Conservation (phyloP, 2,329 filamentous ascomycete genomes). For the Neonectria neomacrospora region DNA sequence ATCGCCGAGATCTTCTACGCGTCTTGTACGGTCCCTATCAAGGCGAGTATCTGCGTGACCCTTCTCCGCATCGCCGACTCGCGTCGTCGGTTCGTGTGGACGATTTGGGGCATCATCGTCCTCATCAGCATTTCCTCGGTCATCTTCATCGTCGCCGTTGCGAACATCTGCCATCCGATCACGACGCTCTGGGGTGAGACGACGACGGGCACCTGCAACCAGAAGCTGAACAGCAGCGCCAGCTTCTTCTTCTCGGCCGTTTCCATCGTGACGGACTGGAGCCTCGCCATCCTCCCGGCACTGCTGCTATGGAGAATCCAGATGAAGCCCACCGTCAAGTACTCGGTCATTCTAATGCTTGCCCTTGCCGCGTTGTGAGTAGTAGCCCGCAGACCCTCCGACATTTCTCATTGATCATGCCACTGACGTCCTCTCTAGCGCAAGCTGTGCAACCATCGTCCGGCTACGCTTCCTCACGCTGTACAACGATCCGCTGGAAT, state of each 20-base stretch:
- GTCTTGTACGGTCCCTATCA: slow-evolving; percentile 40
- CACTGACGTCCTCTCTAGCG: slow-evolving; percentile 22
- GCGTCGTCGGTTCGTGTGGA: slow-evolving; percentile 29
- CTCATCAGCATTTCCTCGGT: slow-evolving; percentile 27
- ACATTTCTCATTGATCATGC: neutral
- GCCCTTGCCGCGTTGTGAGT: slow-evolving; percentile 39
- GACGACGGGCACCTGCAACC: slow-evolving; percentile 32
- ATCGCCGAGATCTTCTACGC: slow-evolving; percentile 38
- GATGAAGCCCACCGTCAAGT: slow-evolving; percentile 40
- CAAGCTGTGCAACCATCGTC: slow-evolving; percentile 39
- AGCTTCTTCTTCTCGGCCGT: slow-evolving; percentile 43
- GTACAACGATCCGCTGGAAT: slow-evolving; percentile 37
- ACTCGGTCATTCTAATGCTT: slow-evolving; percentile 36
- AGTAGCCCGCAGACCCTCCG: neutral
- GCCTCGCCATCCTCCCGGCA: slow-evolving; percentile 39
- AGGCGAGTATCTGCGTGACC: slow-evolving; percentile 43
- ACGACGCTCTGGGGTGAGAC: slow-evolving; percentile 40
- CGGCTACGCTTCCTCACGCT: slow-evolving; percentile 36
- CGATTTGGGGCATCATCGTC: slow-evolving; percentile 28
- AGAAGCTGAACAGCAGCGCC: slow-evolving; percentile 31
- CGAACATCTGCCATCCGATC: slow-evolving; percentile 42
- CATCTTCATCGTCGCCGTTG: slow-evolving; percentile 36
- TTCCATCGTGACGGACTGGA: slow-evolving; percentile 43
- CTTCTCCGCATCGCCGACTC: slow-evolving; percentile 43
- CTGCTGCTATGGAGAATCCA: slow-evolving; percentile 44